Base-by-base conservation (phyloP, 2,329 filamentous ascomycete genomes). In the Scedosporium dehoogii region DNA sequence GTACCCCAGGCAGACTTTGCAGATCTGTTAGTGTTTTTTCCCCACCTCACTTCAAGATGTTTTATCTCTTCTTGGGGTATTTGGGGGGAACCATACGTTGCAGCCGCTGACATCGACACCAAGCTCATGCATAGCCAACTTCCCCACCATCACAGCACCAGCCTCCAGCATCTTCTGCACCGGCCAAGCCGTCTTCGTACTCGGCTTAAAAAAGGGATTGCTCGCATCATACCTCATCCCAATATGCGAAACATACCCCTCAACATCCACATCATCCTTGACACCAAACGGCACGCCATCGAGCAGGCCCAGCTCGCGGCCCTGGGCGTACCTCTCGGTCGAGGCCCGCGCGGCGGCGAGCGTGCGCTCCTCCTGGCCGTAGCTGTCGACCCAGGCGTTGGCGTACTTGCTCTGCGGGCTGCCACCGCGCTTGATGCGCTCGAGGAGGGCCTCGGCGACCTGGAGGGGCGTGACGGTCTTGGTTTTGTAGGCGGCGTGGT, bases 71-170 rank as follows among this genome's bases (percentile, higher is more conserved):
- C n/a, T n/a, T n/a, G n/a, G n/a, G n/a, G n/a, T n/a, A n/a, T n/a
- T n/a, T n/a, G n/a, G n/a, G n/a, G 53, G 27, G 21, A 6, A 29
- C 67, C 76, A 67, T 66, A 80, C 78, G 69, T 96, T 96, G 72
- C 91, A 91, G 66, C 92, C 92, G n/a, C 83, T 92, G 0, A 89
- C 91, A 69, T 94, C 89, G 68, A 89, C 83, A 1, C 91, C 91
- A 46, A 92, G 73, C 74, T 91, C 91, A 72, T 91, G 90, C 88
- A 92, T 94, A 59, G 82, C 87, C 64, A 86, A 84, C 76, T 91
- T 92, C 21, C 87, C 91, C 62, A 92, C 76, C 60, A 91, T 78
- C 23, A 96, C 77, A 1, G 88, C 91, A 1, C 91, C 91, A 0
- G 86, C 86, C 64, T 90, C 87, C 69, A 89, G 81, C 73, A 91